A percentile compares a stretch with the other conserved stretches of the same genome.
phyloP scores from a whole-genome alignment of 164 flowering plant species.

The Nelumbo lutea region DNA sequence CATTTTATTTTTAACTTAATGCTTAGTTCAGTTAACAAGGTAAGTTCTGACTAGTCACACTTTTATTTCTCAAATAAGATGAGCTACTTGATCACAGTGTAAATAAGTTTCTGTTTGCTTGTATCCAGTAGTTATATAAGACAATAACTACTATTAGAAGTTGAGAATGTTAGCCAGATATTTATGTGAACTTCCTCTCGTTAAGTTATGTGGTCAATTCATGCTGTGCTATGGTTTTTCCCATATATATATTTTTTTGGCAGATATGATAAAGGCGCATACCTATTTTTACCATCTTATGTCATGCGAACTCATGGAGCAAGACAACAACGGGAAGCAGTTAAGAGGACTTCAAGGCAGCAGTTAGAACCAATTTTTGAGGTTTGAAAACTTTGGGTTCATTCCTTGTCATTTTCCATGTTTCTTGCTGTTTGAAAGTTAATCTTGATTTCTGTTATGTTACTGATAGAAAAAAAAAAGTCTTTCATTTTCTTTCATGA shows the following conservation, averaged over 20 bases:
- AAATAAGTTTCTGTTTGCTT: neutral
- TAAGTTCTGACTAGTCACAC: neutral
- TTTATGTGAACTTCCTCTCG: neutral
- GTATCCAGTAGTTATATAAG: neutral
- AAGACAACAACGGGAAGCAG: slow-evolving; percentile 70
- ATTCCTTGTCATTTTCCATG: neutral
- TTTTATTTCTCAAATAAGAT: neutral
- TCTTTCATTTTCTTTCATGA: too few species aligned
- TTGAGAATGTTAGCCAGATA: neutral
- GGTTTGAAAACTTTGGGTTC: slow-evolving; percentile 35
- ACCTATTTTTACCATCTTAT: slow-evolving; percentile 82
- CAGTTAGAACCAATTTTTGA: slow-evolving; percentile 69
- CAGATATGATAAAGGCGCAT: slow-evolving; percentile 89
- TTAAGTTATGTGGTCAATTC: neutral
- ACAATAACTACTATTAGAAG: neutral
- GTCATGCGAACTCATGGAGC: slow-evolving; percentile 96
- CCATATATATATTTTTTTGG: slow-evolving; percentile 14
- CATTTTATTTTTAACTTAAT: neutral
- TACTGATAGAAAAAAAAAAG: too few species aligned
- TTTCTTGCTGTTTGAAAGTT: neutral
- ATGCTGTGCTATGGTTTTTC: neutral
- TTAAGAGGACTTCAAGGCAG: slow-evolving; percentile 52
- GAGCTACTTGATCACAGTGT: neutral
- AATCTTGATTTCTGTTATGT: too few species aligned
- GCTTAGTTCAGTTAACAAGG: neutral